Percentiles rank a stretch among this genome's conserved stretches.
phyloP scores from a whole-genome alignment of 768 basidiomycete genomes.

The Calocera viscosa region DNA sequence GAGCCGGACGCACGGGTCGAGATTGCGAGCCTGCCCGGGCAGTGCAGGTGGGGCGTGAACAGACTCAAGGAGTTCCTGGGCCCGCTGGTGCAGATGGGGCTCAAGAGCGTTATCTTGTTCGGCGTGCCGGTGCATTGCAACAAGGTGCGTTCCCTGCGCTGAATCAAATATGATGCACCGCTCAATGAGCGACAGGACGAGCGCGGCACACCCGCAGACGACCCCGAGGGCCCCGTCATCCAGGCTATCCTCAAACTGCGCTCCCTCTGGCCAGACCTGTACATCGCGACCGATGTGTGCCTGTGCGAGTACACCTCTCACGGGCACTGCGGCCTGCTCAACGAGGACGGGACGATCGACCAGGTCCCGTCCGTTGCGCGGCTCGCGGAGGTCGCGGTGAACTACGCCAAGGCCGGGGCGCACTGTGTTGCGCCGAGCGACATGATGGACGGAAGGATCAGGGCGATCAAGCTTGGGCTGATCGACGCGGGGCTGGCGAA shows the following conservation, averaged over 20 bases:
- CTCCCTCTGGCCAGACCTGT: conserved; percentile 63
- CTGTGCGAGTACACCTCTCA: conserved; percentile 99
- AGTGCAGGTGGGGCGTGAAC: conserved; percentile 92
- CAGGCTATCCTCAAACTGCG: conserved; percentile 74
- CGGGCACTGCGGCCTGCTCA: conserved; percentile 83
- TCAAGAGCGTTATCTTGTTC: conserved; percentile 86
- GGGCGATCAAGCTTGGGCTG: conserved; percentile 72
- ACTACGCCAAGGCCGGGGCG: conserved; percentile 89
- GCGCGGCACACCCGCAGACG: conserved; percentile 79
- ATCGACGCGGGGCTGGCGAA: conserved; percentile 79
- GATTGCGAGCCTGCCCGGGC: conserved; percentile 70
- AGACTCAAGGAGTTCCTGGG: conserved; percentile 73
- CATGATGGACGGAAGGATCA: conserved; percentile 98
- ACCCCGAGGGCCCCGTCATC: conserved; percentile 82
- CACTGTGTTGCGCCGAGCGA: conserved; percentile 98
- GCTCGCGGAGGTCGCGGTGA: conserved; percentile 82
- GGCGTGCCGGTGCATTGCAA: conserved; percentile 71
- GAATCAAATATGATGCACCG: too few relatives aligned
- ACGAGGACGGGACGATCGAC: conserved; percentile 64
- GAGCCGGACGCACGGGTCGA: conserved; percentile 72
- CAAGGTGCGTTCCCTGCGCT: conserved; percentile 42
- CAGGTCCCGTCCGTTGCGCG: conserved; percentile 68
- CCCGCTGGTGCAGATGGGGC: conserved; percentile 79
- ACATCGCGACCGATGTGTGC: conserved; percentile 91
- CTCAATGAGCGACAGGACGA: conserved; percentile 43